These are phyloP conservation scores for Conringia planisiliqua DNA, from an alignment of 345 rosid genomes.

Conservation along the genomic window DNA sequence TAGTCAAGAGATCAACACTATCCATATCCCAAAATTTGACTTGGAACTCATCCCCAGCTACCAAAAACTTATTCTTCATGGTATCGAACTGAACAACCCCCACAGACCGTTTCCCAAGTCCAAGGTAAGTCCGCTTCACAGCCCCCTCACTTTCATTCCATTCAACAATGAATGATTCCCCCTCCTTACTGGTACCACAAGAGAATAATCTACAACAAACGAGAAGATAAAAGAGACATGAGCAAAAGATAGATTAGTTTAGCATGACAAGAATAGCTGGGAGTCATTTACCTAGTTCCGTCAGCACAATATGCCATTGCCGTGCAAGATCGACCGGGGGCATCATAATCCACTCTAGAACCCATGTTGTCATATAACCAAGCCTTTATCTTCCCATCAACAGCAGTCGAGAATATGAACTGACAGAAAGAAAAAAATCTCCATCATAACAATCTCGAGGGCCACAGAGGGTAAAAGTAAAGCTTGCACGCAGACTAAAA, in stretches of 20 bases:
- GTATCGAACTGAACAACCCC: conserved; percentile 77
- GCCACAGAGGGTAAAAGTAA: neutral
- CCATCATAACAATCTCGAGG: conserved; percentile 2
- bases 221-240: neutral
- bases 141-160: conserved; percentile 79
- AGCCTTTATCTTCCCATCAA: conserved; percentile 73
- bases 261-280: neutral
- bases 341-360: conserved; percentile 81
- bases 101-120: conserved; percentile 56
- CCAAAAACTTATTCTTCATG: conserved; percentile 58
- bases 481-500: neutral
- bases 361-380: conserved; percentile 76
- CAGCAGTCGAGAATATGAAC: conserved; percentile 59
- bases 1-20: conserved; percentile 50
- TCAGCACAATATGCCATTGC: conserved; percentile 84
- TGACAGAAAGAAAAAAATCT: conserved; percentile 22
- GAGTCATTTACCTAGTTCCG: conserved; percentile 45
- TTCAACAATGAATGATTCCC: conserved; percentile 61
- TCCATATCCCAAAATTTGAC: conserved; percentile 82
- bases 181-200: conserved; percentile 72
- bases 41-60: conserved; percentile 70
- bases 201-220: conserved; percentile 50
- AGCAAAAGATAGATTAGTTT: conserved; percentile 2
- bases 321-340: conserved; percentile 74
- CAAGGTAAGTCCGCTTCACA: conserved; percentile 59